phyloP scores from a whole-genome alignment of 2,329 filamentous ascomycete genomes.

The Nemania sp. region DNA sequence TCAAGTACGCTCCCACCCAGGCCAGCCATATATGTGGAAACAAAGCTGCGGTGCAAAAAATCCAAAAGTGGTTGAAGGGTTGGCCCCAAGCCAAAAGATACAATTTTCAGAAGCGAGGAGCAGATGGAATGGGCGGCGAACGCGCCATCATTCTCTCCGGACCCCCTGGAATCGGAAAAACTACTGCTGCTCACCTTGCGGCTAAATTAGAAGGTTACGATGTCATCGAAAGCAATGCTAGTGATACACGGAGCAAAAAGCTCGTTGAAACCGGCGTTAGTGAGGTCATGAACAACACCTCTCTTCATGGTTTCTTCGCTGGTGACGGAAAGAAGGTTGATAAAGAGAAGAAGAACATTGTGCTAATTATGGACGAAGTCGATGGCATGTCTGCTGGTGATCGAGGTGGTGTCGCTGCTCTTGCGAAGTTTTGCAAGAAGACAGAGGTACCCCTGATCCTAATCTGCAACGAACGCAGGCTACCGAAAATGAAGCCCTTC shows the following conservation, averaged over 20 bases:
- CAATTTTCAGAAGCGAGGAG: slow-evolving; percentile 83
- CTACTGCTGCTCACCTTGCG: slow-evolving; percentile 93
- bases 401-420: slow-evolving; percentile 91
- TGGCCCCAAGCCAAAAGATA: slow-evolving; percentile 84
- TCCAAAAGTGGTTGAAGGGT: slow-evolving; percentile 86
- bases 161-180: slow-evolving; percentile 96
- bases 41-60: slow-evolving; percentile 87
- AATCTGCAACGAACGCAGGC: slow-evolving; percentile 93
- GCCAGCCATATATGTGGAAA: slow-evolving; percentile 95
- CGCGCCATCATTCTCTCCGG: slow-evolving; percentile 96
- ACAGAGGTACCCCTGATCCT: slow-evolving; percentile 94
- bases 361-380: slow-evolving; percentile 98
- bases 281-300: slow-evolving; percentile 94
- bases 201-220: slow-evolving; percentile 95
- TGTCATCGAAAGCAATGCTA: slow-evolving; percentile 94
- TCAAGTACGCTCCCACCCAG: slow-evolving; percentile 90
- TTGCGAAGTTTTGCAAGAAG: slow-evolving; percentile 95
- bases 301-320: slow-evolving; percentile 89
- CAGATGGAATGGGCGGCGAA: slow-evolving; percentile 84
- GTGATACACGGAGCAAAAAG: slow-evolving; percentile 95
- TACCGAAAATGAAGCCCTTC: slow-evolving; percentile 99
- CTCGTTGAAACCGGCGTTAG: slow-evolving; percentile 89
- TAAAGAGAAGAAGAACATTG: slow-evolving; percentile 86
- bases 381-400: slow-evolving; percentile 99
- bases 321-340: slow-evolving; percentile 85